A percentile compares a stretch with the other conserved stretches of the same genome.
Conservation (phyloP, 2,329 filamentous ascomycete species). For the Ophiostoma pallidulum region DNA sequence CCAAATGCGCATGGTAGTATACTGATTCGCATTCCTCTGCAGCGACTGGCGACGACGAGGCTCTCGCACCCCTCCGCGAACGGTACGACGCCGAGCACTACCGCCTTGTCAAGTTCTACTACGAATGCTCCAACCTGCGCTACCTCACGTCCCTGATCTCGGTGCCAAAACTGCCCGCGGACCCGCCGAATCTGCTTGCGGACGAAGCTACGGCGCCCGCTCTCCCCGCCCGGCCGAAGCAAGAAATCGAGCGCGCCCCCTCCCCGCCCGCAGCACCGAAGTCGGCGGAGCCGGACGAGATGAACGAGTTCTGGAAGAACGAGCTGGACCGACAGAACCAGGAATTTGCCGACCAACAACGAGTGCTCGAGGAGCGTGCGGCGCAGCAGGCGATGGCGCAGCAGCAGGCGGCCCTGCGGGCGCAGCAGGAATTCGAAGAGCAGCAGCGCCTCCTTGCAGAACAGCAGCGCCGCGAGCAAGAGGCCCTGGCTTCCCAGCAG, state of each 20-base stretch:
- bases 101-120: conserved; percentile 94
- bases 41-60: conserved; percentile 90
- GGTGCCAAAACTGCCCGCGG: conserved; percentile 88
- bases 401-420: conserved; percentile 71
- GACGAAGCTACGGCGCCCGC: conserved; percentile 80
- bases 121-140: conserved; percentile 94
- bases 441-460: conserved; percentile 82
- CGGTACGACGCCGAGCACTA: conserved; percentile 95
- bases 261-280: conserved; percentile 60
- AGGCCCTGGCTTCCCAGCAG: conserved; percentile 80
- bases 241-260: conserved; percentile 58
- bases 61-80: conserved; percentile 74
- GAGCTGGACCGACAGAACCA: conserved; percentile 86
- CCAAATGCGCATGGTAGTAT: conserved; percentile 8
- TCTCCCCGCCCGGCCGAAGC: conserved; percentile 71
- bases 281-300: conserved; percentile 79
- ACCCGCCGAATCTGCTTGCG: conserved; percentile 78
- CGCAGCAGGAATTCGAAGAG: conserved; percentile 92
- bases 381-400: conserved; percentile 72
- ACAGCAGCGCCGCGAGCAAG: conserved; percentile 83
- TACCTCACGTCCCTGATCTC: conserved; percentile 95
- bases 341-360: conserved; percentile 91
- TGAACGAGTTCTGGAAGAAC: conserved; percentile 96
- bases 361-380: conserved; percentile 77
- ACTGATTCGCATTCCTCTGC: not conserved